Conservation (phyloP, 2,329 filamentous ascomycete genomes). For the Fusarium aywerte region DNA sequence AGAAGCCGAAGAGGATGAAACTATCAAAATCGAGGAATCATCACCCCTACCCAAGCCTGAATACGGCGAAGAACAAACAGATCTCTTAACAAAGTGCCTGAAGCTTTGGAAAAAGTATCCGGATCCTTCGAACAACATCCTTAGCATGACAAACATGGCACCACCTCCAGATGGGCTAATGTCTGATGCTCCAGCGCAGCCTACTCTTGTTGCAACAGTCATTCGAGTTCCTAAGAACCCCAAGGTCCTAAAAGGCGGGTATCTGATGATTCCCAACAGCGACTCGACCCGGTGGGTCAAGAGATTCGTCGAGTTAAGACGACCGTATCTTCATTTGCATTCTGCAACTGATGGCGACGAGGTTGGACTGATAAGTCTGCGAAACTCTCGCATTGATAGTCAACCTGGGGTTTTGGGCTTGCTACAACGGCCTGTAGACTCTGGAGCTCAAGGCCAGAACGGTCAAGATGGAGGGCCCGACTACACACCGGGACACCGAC, state of each 20-base stretch:
- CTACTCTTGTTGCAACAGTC: slow-evolving; percentile 79
- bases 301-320: slow-evolving; percentile 89
- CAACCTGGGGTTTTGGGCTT: slow-evolving; percentile 87
- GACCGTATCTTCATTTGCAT: slow-evolving; percentile 93
- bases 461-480: slow-evolving; percentile 49
- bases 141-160: slow-evolving; percentile 71
- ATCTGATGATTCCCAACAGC: slow-evolving; percentile 85
- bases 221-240: slow-evolving; percentile 84
- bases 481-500: slow-evolving; percentile 60
- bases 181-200: slow-evolving; percentile 60
- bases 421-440: slow-evolving; percentile 64
- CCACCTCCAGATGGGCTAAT: slow-evolving; percentile 73
- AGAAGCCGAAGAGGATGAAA: slow-evolving; percentile 32
- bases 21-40: slow-evolving; percentile 42
- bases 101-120: slow-evolving; percentile 73
- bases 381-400: slow-evolving; percentile 90
- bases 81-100: slow-evolving; percentile 66
- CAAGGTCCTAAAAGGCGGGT: slow-evolving; percentile 84
- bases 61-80: slow-evolving; percentile 59
- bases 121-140: slow-evolving; percentile 65
- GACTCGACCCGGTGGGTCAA: slow-evolving; percentile 88
- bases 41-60: slow-evolving; percentile 49
- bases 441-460: slow-evolving; percentile 49
- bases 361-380: slow-evolving; percentile 86
- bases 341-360: slow-evolving; percentile 88